These are phyloP conservation scores for Colletotrichum higginsianum DNA, from an alignment of 2,329 filamentous ascomycete species.

Conservation along the genomic window DNA sequence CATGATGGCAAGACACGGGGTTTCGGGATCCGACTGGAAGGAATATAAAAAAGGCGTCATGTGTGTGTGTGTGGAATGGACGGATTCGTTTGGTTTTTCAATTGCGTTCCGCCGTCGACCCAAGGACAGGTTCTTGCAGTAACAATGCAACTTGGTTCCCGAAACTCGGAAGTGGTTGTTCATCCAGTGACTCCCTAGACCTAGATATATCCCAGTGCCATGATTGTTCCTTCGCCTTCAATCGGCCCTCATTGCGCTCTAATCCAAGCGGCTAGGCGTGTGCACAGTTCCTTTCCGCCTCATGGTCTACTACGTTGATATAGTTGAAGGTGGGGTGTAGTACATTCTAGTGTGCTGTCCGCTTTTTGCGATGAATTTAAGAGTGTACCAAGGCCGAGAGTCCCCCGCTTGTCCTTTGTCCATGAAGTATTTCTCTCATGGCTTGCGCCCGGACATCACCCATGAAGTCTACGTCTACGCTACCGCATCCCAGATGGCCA, in stretches of 20 bases:
- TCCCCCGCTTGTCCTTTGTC: background rate
- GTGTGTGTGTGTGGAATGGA: conserved; percentile 36
- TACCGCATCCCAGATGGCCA: background rate
- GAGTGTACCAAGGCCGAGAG: background rate
- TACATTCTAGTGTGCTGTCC: background rate
- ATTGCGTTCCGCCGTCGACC: conserved; percentile 19
- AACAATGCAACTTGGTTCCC: conserved; percentile 25
- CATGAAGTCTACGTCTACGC: background rate
- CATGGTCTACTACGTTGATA: too few species aligned
- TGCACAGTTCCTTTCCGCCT: too few species aligned
- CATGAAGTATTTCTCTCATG: background rate
- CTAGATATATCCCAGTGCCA: background rate
- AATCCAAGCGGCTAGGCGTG: background rate
- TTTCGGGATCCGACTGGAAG: conserved; percentile 33
- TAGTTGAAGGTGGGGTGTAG: too few species aligned
- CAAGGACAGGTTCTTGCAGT: conserved; percentile 22
- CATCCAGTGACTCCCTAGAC: conserved; percentile 1
- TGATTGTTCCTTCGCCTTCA: background rate
- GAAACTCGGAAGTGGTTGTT: conserved; percentile 4
- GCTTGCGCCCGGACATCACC: background rate
- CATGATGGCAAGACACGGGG: conserved; percentile 38
- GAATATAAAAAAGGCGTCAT: conserved; percentile 33
- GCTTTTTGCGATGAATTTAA: background rate
- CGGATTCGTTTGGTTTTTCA: conserved; percentile 30
- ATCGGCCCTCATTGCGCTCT: background rate